Conservation (phyloP, 192 early-diverging fungal genomes). For the Jimgerdemannia flammicorona region DNA sequence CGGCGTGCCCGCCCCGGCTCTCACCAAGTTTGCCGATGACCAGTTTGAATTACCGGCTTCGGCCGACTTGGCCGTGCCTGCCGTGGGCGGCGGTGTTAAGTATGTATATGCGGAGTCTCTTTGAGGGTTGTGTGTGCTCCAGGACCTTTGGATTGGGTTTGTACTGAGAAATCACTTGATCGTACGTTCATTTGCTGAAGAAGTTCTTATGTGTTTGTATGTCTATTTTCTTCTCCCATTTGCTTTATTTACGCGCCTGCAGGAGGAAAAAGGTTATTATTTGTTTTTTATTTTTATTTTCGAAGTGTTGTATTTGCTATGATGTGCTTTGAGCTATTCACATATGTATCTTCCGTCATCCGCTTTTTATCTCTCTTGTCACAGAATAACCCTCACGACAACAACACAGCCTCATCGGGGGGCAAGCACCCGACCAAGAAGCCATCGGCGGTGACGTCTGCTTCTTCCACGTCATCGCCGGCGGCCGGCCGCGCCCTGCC, state of each 20-base stretch:
- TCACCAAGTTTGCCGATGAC: neutral
- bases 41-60: too few species aligned
- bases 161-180: neutral
- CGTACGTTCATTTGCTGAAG: neutral
- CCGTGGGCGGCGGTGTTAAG: neutral
- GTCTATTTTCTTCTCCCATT: neutral
- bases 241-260: neutral
- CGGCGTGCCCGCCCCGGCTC: too few species aligned
- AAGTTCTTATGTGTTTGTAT: neutral
- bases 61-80: neutral
- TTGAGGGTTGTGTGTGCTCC: too few species aligned
- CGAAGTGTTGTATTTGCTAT: neutral
- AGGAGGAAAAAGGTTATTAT: neutral
- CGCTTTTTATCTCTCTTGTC: neutral
- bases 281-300: neutral
- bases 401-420: neutral
- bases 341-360: neutral
- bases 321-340: neutral
- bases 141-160: too few species aligned
- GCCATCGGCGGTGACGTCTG: neutral
- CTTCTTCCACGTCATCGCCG: neutral
- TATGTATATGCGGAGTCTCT: neutral
- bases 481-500: neutral
- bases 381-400: neutral
- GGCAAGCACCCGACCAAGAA: neutral